These are phyloP conservation scores for Bonia amplexicaulis DNA, from an alignment of 176 grass and related monocot genomes.

Conservation along the genomic window DNA sequence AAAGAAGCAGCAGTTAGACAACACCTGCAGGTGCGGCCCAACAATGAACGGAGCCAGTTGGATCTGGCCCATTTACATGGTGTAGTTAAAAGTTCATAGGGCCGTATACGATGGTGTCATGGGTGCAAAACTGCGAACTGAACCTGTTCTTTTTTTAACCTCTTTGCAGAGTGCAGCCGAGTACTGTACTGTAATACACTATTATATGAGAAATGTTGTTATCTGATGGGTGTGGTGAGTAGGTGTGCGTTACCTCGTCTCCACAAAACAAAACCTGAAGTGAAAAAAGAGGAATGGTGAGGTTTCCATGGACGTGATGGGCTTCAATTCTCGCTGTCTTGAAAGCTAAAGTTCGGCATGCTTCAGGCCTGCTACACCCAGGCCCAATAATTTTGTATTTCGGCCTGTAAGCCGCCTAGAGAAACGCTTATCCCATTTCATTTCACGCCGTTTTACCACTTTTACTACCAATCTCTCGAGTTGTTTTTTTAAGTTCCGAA, in stretches of 20 bases:
- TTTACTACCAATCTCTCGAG: not conserved
- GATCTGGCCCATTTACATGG: not conserved
- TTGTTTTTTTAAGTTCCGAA: too few relatives aligned
- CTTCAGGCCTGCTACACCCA: not conserved
- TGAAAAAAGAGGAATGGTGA: not conserved
- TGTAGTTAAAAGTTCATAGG: not conserved
- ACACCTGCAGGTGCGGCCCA: not conserved
- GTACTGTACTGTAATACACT: not conserved
- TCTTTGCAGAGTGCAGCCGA: not conserved
- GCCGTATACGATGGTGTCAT: not conserved
- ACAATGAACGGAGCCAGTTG: not conserved
- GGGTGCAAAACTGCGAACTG: not conserved
- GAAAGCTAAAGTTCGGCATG: not conserved
- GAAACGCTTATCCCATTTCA: not conserved
- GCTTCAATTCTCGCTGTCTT: not conserved
- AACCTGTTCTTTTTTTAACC: not conserved
- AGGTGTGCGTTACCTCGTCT: not conserved
- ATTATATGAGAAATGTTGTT: not conserved
- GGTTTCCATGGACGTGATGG: not conserved
- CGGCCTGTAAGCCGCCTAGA: not conserved
- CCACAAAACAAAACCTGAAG: not conserved
- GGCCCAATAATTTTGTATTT: not conserved
- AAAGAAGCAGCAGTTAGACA: not conserved
- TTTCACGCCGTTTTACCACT: not conserved
- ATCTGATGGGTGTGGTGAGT: not conserved